A percentile compares a stretch with the other conserved stretches of the same genome.
phyloP scores from a whole-genome alignment of 345 rosid genomes.

The Hypericum androsaemum region DNA sequence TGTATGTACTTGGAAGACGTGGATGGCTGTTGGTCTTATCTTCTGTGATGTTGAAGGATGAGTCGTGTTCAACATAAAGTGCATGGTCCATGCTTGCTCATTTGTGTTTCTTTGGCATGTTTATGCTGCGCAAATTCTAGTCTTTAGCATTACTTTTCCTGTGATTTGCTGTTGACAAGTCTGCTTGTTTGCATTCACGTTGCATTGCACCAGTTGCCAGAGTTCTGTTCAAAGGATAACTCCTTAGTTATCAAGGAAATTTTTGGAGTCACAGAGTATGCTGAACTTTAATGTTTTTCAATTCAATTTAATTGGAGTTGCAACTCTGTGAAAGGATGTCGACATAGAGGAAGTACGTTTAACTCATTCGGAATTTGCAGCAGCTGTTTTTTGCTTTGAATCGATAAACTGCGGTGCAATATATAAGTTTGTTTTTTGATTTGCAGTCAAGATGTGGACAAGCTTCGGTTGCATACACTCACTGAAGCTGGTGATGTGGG shows the following conservation, averaged over 20 bases:
- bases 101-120: no score
- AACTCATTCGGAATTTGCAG: background rate
- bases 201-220: conserved; percentile 56
- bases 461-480: conserved; percentile 62
- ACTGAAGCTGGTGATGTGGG: conserved; percentile 79
- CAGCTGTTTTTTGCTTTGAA: background rate
- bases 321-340: conserved; percentile 1
- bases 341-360: background rate
- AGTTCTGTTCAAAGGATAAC: conserved; percentile 66
- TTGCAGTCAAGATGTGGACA: conserved; percentile 70
- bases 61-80: no score
- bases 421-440: background rate
- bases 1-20: no score
- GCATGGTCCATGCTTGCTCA: no score
- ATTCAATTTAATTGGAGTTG: background rate
- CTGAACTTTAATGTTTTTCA: background rate
- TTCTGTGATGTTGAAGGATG: no score
- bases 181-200: conserved; percentile 12
- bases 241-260: conserved; percentile 84
- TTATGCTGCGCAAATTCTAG: background rate
- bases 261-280: conserved; percentile 90
- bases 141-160: background rate
- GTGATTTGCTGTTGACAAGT: background rate
- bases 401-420: background rate
- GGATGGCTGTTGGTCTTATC: no score